A percentile compares a stretch with the other conserved stretches of the same genome.
Conservation (phyloP, 2,329 filamentous ascomycete genomes). For the Thielaviopsis musarum region DNA sequence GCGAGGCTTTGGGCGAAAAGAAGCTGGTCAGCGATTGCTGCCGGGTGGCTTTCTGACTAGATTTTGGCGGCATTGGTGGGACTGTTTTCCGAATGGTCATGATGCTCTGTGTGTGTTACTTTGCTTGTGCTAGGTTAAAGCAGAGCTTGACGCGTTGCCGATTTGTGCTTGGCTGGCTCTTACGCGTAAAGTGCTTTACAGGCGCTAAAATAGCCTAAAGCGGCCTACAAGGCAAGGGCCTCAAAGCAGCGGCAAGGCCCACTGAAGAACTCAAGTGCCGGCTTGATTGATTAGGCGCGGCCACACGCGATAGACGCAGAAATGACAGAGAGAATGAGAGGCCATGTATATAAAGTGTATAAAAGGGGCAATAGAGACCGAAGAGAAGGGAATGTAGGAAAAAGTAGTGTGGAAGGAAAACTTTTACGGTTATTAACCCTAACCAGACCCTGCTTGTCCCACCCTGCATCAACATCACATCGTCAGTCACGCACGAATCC, state of each 20-base stretch:
- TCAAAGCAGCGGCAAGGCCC: background rate
- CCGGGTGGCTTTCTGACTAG: slow-evolving; percentile 34
- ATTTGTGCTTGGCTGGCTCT: background rate
- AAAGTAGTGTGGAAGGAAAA: no score
- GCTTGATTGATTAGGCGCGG: no score
- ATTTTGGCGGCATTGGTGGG: slow-evolving; percentile 17
- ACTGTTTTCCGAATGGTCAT: background rate
- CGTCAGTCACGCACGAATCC: no score
- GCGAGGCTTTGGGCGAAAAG: slow-evolving; percentile 45
- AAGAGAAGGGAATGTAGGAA: no score
- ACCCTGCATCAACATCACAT: no score
- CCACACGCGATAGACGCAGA: no score
- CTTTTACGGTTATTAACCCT: no score
- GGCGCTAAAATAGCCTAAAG: background rate
- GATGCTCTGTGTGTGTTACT: background rate
- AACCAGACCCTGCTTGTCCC: no score
- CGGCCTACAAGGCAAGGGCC: background rate
- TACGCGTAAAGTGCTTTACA: background rate
- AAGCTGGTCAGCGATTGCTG: slow-evolving; percentile 78
- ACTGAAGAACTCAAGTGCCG: background rate
- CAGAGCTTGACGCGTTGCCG: no score
- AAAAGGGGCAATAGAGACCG: no score
- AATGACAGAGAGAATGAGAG: no score
- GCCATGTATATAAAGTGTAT: no score
- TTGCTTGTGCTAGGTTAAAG: background rate